These are phyloP conservation scores for Skeletonema grethae DNA, from an alignment of 108 stramenopile genomes.

Conservation along the genomic window DNA sequence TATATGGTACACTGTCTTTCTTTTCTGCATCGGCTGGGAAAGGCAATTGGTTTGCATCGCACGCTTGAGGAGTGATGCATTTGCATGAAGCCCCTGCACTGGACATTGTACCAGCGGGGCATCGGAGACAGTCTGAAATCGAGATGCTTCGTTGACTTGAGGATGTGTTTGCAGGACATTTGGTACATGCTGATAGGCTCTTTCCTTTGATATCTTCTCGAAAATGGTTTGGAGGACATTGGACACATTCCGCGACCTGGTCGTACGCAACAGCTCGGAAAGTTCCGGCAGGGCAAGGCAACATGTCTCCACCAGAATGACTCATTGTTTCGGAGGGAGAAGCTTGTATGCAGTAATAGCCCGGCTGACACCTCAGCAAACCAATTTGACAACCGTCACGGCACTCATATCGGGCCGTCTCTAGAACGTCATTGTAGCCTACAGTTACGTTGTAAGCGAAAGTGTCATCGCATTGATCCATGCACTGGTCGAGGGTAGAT, in stretches of 20 bases:
- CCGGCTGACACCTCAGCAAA: conserved; percentile 60
- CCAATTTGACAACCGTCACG: conserved; percentile 75
- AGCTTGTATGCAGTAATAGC: conserved; percentile 61
- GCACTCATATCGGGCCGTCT: conserved; percentile 67
- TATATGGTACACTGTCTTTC: conserved; percentile 31
- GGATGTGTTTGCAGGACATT: conserved; percentile 57
- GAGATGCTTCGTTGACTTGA: conserved; percentile 20
- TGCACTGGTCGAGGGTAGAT: no score
- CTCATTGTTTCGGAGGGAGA: conserved; percentile 12
- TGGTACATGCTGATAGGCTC: conserved; percentile 42
- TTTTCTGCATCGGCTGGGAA: conserved; percentile 57
- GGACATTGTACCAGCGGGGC: conserved; percentile 51
- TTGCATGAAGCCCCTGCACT: conserved; percentile 30
- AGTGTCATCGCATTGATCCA: conserved; percentile 45
- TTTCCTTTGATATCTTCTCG: conserved; percentile 51
- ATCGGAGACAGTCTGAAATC: conserved; percentile 39
- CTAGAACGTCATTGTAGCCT: conserved; percentile 58
- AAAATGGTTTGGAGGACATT: conserved; percentile 57
- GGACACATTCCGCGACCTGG: conserved; percentile 46
- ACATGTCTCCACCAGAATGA: conserved; percentile 54
- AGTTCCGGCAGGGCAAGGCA: conserved; percentile 60
- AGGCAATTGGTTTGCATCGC: conserved; percentile 32
- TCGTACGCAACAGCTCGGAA: conserved; percentile 61
- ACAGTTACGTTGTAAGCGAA: conserved; percentile 59
- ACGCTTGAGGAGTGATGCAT: conserved; percentile 51